These are phyloP conservation scores for Zalaria obscura DNA, from an alignment of 2,329 filamentous ascomycete species.

Conservation along the genomic window DNA sequence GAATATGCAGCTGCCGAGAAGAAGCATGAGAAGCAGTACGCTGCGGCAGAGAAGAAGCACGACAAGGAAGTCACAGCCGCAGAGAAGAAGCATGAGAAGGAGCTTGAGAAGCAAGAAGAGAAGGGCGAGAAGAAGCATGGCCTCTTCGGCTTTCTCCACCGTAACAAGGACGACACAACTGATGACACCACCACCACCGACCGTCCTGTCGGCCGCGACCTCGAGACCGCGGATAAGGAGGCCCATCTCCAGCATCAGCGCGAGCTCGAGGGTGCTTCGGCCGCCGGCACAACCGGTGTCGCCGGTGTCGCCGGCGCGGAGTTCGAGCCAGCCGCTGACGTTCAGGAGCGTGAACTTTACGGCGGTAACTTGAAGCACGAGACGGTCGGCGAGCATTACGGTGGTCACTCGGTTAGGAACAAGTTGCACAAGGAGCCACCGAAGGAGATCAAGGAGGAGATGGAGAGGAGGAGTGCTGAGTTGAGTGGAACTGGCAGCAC, in stretches of 20 bases:
- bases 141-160: slow-evolving; percentile 25
- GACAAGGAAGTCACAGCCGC: slow-evolving; percentile 18
- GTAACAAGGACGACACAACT: slow-evolving; percentile 18
- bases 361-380: too few relatives aligned
- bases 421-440: slow-evolving; percentile 28
- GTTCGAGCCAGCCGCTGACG: slow-evolving; percentile 2
- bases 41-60: slow-evolving; percentile 7
- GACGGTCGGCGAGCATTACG: neutral
- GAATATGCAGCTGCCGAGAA: slow-evolving; percentile 8
- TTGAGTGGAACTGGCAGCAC: too few relatives aligned
- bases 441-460: slow-evolving; percentile 18
- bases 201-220: neutral
- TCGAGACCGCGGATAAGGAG: slow-evolving; percentile 1
- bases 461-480: slow-evolving; percentile 7
- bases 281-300: slow-evolving; percentile 5
- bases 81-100: slow-evolving; percentile 16
- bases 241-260: slow-evolving; percentile 6
- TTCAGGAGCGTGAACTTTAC: slow-evolving; percentile 7
- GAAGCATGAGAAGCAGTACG: slow-evolving; percentile 5
- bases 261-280: slow-evolving; percentile 4
- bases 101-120: slow-evolving; percentile 11
- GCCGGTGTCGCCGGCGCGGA: slow-evolving; percentile 11
- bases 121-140: slow-evolving; percentile 17
- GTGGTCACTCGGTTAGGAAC: slow-evolving; percentile 16
- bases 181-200: neutral